A percentile compares a stretch with the other conserved stretches of the same genome.
phyloP scores from a whole-genome alignment of 306 rosid species.

The Cicer yamashitae region DNA sequence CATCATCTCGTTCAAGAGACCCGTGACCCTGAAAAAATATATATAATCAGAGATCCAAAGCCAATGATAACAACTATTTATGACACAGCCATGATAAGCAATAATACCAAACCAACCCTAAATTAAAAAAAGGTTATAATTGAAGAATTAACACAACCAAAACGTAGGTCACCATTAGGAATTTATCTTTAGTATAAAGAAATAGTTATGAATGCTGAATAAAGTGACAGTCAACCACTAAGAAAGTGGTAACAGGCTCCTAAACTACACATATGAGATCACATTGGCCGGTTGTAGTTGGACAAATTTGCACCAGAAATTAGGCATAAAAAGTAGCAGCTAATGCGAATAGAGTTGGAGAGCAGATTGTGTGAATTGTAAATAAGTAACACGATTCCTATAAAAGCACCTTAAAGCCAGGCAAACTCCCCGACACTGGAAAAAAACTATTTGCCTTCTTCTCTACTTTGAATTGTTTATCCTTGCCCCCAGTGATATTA shows the following conservation, averaged over 20 bases:
- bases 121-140: constrained; percentile 5
- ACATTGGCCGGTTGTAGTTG: background rate
- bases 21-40: constrained; percentile 80
- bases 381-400: constrained; percentile 38
- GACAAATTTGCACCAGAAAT: constrained; percentile 16
- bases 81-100: constrained; percentile 32
- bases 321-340: background rate
- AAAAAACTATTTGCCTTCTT: constrained; percentile 35
- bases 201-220: constrained; percentile 9
- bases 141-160: constrained; percentile 22
- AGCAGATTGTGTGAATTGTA: background rate
- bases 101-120: constrained; percentile 23
- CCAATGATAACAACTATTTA: background rate
- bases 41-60: constrained; percentile 32
- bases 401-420: background rate
- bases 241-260: constrained; percentile 2
- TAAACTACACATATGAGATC: background rate
- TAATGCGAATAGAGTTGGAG: constrained; percentile 3
- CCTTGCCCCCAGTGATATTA: constrained; percentile 22
- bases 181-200: constrained; percentile 31
- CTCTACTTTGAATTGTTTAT: constrained; percentile 20
- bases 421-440: constrained; percentile 18
- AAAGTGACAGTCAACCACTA: constrained; percentile 15
- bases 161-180: constrained; percentile 13
- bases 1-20: constrained; percentile 95